A percentile compares a stretch with the other conserved stretches of the same genome.
These are phyloP conservation scores for Tulasnella calospora DNA, from an alignment of 768 basidiomycete species.

Conservation along the genomic window DNA sequence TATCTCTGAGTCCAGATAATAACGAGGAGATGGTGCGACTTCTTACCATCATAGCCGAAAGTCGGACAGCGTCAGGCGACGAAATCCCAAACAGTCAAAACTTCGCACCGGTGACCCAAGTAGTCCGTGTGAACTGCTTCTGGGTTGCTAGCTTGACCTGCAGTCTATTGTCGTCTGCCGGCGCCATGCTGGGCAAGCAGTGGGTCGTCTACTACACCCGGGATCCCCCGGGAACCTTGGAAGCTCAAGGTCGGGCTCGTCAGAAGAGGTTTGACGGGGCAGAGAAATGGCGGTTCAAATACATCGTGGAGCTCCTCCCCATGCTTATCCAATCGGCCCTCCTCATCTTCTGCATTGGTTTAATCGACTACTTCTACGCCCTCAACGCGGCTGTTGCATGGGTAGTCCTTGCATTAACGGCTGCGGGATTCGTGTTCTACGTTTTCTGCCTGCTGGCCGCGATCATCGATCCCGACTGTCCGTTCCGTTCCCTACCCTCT, in stretches of 20 bases:
- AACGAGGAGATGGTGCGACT: background rate
- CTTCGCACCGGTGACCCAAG: background rate
- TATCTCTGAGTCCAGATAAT: background rate
- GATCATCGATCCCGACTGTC: constrained; percentile 1
- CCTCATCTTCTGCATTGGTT: constrained; percentile 11
- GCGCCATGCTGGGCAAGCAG: constrained; percentile 20
- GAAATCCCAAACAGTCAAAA: background rate
- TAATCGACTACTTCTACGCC: constrained; percentile 17
- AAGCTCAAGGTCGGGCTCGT: background rate
- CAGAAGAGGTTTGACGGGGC: constrained; percentile 9
- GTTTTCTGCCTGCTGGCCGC: background rate
- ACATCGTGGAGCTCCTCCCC: background rate
- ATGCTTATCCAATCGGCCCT: constrained; percentile 1
- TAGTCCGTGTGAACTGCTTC: constrained; percentile 18
- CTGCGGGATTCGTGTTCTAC: constrained; percentile 1
- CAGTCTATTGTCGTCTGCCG: background rate
- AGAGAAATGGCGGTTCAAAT: constrained; percentile 6
- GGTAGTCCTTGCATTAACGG: constrained; percentile 4
- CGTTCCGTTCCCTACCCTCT: constrained; percentile 7
- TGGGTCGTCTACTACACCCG: constrained; percentile 6
- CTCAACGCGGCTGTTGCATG: background rate
- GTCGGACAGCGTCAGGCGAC: background rate
- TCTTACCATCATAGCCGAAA: background rate
- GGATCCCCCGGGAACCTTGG: constrained; percentile 3
- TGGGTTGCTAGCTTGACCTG: constrained; percentile 6